Percentiles rank a stretch among this genome's conserved stretches.
Conservation (phyloP, 192 early-diverging fungal species). For the Geosiphon pyriformis region DNA sequence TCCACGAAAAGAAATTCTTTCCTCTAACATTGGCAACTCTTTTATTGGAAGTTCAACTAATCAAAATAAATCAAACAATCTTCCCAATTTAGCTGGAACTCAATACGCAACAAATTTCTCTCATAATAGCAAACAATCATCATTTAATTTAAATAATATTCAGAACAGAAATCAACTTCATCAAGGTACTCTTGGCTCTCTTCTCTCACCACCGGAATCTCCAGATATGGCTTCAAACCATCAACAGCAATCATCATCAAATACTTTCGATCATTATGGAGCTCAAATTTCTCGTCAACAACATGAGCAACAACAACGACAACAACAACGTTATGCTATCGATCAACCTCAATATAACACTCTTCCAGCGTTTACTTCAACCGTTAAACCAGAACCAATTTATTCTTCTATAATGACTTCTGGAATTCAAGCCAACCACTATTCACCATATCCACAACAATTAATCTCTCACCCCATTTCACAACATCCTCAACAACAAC, state of each 20-base stretch:
- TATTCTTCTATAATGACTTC: background rate
- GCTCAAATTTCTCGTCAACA: background rate
- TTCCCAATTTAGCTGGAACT: background rate
- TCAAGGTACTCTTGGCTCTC: background rate
- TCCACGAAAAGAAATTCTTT: background rate
- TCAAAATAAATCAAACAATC: background rate
- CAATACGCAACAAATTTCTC: background rate
- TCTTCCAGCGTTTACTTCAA: background rate
- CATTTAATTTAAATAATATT: background rate
- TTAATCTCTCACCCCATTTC: background rate
- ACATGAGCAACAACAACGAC: background rate
- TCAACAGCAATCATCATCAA: too few relatives aligned
- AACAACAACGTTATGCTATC: background rate
- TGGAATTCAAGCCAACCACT: background rate
- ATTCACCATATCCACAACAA: background rate
- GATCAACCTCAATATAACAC: background rate
- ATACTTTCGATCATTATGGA: background rate
- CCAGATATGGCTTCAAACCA: conserved; percentile 1
- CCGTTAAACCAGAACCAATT: background rate
- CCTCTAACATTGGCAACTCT: background rate
- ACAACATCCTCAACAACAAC: conserved; percentile 2
- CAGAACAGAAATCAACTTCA: background rate
- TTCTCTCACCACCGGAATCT: background rate
- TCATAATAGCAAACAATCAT: background rate
- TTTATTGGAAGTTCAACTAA: background rate